A percentile compares a stretch with the other conserved stretches of the same genome.
phyloP scores from a whole-genome alignment of 1,284 basidiomycete species.

The Ganoderma boninense region DNA sequence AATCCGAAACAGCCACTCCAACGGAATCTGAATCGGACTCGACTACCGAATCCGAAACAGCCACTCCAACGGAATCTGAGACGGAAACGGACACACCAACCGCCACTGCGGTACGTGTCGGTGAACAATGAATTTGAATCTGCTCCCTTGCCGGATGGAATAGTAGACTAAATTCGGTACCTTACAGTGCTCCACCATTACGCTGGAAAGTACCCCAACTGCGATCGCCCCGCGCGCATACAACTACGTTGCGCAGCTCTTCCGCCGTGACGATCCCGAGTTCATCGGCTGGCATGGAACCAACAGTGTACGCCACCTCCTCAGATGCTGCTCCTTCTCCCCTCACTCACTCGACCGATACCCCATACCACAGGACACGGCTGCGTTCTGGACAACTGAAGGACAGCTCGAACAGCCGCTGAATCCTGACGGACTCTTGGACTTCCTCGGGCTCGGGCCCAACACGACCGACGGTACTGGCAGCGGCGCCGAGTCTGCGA shows the following conservation, averaged over 20 bases:
- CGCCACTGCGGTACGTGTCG: background rate
- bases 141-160: background rate
- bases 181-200: background rate
- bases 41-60: background rate
- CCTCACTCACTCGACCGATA: background rate
- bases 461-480: background rate
- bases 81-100: background rate
- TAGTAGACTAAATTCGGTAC: background rate
- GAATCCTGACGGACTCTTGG: background rate
- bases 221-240: background rate
- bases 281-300: conserved; percentile 11
- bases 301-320: conserved; percentile 4
- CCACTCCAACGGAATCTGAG: background rate
- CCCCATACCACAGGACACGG: conserved; percentile 1
- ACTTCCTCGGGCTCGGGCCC: background rate
- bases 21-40: background rate
- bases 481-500: conserved; percentile 3
- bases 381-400: background rate
- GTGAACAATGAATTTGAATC: too few species aligned
- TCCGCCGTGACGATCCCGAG: background rate
- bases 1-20: background rate
- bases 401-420: conserved; percentile 3
- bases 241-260: conserved; percentile 4
- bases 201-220: background rate
- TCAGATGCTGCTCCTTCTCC: background rate